Evolutionary conservation across 192 early-diverging fungal genomes (phyloP), one percentile per base, ranked within the genome.

Genomic region (Coemansia sp.): DNA sequence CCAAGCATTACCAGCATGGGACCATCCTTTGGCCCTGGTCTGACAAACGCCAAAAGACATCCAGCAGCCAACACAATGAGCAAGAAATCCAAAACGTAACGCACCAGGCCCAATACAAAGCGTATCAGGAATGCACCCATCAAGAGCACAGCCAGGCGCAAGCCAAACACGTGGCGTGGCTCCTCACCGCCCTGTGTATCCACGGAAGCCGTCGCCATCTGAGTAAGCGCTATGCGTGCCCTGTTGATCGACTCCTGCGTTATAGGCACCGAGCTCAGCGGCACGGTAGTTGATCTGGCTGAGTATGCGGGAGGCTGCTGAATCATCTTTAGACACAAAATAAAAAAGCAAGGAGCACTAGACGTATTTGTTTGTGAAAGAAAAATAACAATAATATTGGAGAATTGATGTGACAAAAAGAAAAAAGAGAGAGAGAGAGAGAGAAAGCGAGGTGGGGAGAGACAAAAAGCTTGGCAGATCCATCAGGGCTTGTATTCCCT

Each of bases 21-120:
- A 19, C 49, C 51, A 39, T 55, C 56, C 33, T 67, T 66, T 23
- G 55, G 46, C 22, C 71, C 60, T 9, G 71, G 64, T 14, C 55
- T 56, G 17, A 49, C 33, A 11, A 67, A 51, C 7, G 71, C 63
- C 25, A 52, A 53, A 9, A 46, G 50, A 10, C 55, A 45, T 38
- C 46, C 30, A 18, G 58, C 35, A 37, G 61, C 51, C 28, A 67
- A 42, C 41, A 63, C 4, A 18, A 49, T 38, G 28, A 74, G 46
- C 24, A 48, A 34, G 5, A 54, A 46, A 41, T 74, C 64, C 41
- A 74, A 55, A 43, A 50, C 43, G 24, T 62, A 62, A 38, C 42
- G 62, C 24, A 74, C 38, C 35, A 74, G 30, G 17, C 58, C 54
- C 8, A 74, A 42, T 13, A 63, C 25, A n/a, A 63, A 50, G 43